phyloP scores from a whole-genome alignment of 2,329 filamentous ascomycete species.

The Rutstroemia sp. region DNA sequence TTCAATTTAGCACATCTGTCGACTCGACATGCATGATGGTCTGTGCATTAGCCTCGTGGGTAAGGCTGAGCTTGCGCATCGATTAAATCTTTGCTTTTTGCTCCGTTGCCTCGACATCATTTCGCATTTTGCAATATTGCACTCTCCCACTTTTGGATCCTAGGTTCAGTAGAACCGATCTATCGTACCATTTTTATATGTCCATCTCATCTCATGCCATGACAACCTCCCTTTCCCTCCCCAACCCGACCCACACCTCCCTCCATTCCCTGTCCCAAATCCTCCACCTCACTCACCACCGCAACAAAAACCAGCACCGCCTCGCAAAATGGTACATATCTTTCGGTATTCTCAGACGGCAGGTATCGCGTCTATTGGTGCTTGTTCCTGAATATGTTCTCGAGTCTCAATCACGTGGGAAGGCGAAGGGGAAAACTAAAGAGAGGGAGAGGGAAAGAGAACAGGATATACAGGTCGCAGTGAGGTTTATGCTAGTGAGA shows the following conservation, averaged over 20 bases:
- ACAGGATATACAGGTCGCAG: constrained; percentile 18
- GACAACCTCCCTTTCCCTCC: neutral
- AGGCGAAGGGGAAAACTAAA: constrained; percentile 11
- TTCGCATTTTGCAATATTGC: neutral
- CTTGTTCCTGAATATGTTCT: constrained; percentile 4
- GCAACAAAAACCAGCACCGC: constrained; percentile 88
- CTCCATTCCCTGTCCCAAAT: constrained; percentile 39
- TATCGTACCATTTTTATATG: too few relatives aligned
- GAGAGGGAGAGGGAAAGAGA: constrained; percentile 26
- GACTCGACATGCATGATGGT: neutral
- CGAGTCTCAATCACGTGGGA: constrained; percentile 1
- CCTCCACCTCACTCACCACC: constrained; percentile 67
- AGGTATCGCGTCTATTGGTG: constrained; percentile 46
- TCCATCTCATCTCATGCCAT: too few relatives aligned
- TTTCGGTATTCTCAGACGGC: constrained; percentile 64
- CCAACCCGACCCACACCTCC: constrained; percentile 1
- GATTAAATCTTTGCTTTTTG: neutral
- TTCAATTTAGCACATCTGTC: too few relatives aligned
- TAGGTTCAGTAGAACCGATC: too few relatives aligned
- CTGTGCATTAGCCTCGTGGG: neutral
- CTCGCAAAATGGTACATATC: constrained; percentile 73
- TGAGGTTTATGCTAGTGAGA: constrained; percentile 34
- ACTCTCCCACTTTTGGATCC: too few relatives aligned
- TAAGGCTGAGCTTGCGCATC: neutral
- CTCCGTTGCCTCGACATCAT: neutral